Conservation (phyloP, 2,329 filamentous ascomycete genomes). For the Pseudopithomyces maydicus region DNA sequence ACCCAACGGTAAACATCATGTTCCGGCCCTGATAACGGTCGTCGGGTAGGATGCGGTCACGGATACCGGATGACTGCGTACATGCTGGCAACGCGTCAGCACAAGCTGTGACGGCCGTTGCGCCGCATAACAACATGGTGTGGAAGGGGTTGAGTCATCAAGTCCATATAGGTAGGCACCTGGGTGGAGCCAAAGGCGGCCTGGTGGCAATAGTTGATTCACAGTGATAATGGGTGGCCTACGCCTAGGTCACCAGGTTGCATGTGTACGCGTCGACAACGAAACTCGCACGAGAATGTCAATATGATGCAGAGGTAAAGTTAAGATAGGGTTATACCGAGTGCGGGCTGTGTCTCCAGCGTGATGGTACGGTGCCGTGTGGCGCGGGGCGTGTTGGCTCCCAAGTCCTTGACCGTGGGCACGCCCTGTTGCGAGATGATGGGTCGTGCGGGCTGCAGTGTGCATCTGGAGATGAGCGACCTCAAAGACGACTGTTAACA, state of each 20-base stretch:
- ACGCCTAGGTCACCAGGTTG: not conserved
- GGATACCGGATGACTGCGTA: not conserved
- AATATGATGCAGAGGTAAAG: not conserved
- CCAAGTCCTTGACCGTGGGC: not conserved
- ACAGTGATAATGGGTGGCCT: no score
- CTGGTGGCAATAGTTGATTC: no score
- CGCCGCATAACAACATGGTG: not conserved
- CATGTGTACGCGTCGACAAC: not conserved
- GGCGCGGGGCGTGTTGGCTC: not conserved
- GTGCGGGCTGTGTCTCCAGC: not conserved
- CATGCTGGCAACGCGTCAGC: conserved; percentile 4
- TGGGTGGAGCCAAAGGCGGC: not conserved
- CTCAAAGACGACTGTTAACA: no score
- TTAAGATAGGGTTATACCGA: not conserved
- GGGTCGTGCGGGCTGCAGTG: no score
- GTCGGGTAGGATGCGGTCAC: not conserved
- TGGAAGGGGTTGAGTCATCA: not conserved
- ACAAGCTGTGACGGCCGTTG: not conserved
- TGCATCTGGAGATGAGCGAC: no score
- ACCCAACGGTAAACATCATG: not conserved
- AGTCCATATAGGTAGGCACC: not conserved
- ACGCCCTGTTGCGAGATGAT: no score
- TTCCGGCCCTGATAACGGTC: not conserved
- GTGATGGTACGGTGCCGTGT: not conserved
- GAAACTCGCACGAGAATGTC: conserved; percentile 1